Evolutionary conservation across 257 asterid species (phyloP).

Genomic region (Striga asiatica): DNA sequence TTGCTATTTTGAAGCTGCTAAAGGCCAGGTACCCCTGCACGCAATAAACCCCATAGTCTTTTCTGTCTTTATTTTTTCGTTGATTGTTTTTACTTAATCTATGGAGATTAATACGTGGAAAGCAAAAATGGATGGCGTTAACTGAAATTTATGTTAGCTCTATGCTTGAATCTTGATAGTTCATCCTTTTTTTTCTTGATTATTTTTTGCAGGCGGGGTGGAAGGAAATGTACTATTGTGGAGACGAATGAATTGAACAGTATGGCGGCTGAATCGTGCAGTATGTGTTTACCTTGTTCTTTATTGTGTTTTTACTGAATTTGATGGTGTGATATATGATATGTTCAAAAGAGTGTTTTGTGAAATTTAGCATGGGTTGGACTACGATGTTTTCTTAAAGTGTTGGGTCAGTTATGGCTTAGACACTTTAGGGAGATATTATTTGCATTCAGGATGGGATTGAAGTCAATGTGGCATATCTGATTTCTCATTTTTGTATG

Average conservation of each 20-base stretch:
- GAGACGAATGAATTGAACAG: slow-evolving; percentile 26
- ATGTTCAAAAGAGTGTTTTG: background rate
- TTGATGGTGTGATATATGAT: too few species aligned
- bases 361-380: background rate
- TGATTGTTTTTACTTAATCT: too few species aligned
- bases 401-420: background rate
- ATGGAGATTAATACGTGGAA: too few species aligned
- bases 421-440: background rate
- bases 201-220: slow-evolving; percentile 26
- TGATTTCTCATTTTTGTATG: background rate
- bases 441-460: background rate
- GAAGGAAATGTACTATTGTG: slow-evolving; percentile 12
- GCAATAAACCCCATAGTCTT: background rate
- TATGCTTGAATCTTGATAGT: slow-evolving; percentile 1
- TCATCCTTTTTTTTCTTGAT: slow-evolving; percentile 6
- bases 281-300: background rate
- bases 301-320: background rate
- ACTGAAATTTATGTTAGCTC: background rate
- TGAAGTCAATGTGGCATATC: background rate
- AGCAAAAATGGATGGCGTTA: background rate
- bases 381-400: too few species aligned
- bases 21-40: slow-evolving; percentile 31
- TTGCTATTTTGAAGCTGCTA: slow-evolving; percentile 51
- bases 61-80: background rate
- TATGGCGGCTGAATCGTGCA: slow-evolving; percentile 10